Evolutionary conservation across 768 basidiomycete species (phyloP), one percentile per base, ranked within the genome.

Genomic region (Cantharellus anzutake): DNA sequence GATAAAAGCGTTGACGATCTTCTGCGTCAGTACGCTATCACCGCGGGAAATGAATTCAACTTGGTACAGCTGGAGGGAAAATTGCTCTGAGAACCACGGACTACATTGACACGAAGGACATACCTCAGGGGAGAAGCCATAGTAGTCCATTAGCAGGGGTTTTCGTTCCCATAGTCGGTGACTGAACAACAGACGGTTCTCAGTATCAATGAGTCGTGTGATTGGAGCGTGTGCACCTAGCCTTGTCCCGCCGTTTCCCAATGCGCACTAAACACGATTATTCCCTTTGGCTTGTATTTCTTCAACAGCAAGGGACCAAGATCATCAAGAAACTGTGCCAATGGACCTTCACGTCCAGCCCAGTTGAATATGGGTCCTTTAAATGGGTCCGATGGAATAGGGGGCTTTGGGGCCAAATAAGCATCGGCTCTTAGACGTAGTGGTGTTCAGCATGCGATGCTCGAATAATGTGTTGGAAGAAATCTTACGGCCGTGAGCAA

Each of bases 251-350:
- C 57, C 1, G 83, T 82, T 67, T 89, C 86, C 84, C 84, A 88
- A 65, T 88, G 86, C 5, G 86, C 86, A 63, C 82, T 84, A 71
- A 87, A 86, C 1, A 87, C 84, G 3, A 88, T 78, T 58, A 86
- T 82, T n/a, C 77, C 85, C 66, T 80, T 82, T 2, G 85, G 85
- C 53, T 79, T 73, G 69, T 89, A 89, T 68, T 86, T 87, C 60
- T 76, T 66, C 48, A 86, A 64, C 38, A 86, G 67, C 0, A 72
- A 73, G 1, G 80, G 79, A 0, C 84, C 84, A 69, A 87, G 85
- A 60, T 81, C 75, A 51, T 70, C 72, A 64, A 86, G 68, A 67
- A 87, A 88, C 7, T 66, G 65, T 1, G 76, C 78, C 16, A 84
- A 71, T 1, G 77, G 75, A 0, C 82, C 80, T 3, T 70, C 71